Conservation (phyloP, 2,329 filamentous ascomycete species). For the Xylaria sp. region DNA sequence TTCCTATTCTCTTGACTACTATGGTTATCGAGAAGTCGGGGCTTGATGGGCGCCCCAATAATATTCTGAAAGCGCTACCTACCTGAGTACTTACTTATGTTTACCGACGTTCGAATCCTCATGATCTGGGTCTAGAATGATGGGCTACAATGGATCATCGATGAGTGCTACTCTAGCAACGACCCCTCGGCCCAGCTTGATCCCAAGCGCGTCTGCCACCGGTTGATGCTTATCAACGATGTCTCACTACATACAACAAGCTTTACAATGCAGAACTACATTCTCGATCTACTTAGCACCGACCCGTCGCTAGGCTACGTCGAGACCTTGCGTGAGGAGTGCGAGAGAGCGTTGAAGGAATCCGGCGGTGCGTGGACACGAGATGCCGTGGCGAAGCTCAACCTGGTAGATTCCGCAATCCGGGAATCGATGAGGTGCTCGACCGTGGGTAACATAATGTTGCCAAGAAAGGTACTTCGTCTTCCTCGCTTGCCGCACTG, state of each 20-base stretch:
- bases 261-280: constrained; percentile 5
- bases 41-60: too few species aligned
- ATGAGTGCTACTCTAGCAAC: constrained; percentile 5
- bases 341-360: background rate
- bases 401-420: constrained; percentile 11
- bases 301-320: background rate
- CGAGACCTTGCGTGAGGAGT: background rate
- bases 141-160: constrained; percentile 16
- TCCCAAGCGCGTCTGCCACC: constrained; percentile 1
- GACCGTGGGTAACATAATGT: constrained; percentile 3
- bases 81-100: too few species aligned
- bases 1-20: too few species aligned
- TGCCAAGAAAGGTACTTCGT: constrained; percentile 7
- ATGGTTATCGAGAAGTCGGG: too few species aligned
- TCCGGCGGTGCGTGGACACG: constrained; percentile 4
- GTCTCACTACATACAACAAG: constrained; percentile 9
- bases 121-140: constrained; percentile 9
- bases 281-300: constrained; percentile 4
- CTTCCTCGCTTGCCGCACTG: background rate
- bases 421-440: constrained; percentile 14
- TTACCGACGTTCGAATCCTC: too few species aligned
- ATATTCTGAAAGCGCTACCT: too few species aligned
- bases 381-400: constrained; percentile 3
- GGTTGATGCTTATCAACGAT: constrained; percentile 11
- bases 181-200: constrained; percentile 8